Evolutionary conservation across 768 basidiomycete genomes (phyloP), one percentile per base, ranked within the genome.

Genomic region (Pleurotus eryngii): DNA sequence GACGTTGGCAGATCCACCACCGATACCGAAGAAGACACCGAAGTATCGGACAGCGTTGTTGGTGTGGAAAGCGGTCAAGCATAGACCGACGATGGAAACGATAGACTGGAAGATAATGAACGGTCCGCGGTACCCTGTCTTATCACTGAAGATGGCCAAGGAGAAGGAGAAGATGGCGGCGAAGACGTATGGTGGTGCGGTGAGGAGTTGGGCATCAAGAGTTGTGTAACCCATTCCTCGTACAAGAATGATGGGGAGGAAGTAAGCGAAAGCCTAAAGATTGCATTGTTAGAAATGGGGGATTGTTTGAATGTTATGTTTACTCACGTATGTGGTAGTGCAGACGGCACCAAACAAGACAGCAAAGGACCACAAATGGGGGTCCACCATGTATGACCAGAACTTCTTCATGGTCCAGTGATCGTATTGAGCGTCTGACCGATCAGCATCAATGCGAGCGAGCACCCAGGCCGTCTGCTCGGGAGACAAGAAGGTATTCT

Each of bases 131-230:
- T 66, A 62, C 42, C 64, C 67, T 9, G 70, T 70, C 60, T 64
- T 71, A 57, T 77, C 75, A 24, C 74, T 68, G 35, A 76, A 58
- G 63, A 69, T 72, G 15, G 76, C 74, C 47, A 76, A 75, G 55
- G 63, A 60, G 57, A 70, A 76, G 57, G 64, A 65, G 26, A 69
- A 71, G n/a, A 72, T 60, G 7, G 72, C 73, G 24, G 71, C 70
- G 47, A 70, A 66, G 12, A 70, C 65, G 47, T 66, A 68, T 11
- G 74, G 75, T 18, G 73, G 73, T 5, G 75, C 70, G 11, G 68
- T 70, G 15, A 75, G 67, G n/a, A 71, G 55, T 17, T 73, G 62
- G 7, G 75, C 59, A 45, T 66, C 66, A 7, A 60, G 63, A 20
- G 66, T 59, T 27, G 59, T 58, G 49, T 65, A 75, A 4, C 73